Evolutionary conservation across 495 filamentous ascomycete genomes (phyloP), one percentile per base, ranked within the genome.

Genomic region (Recurvomyces mirabilis): DNA sequence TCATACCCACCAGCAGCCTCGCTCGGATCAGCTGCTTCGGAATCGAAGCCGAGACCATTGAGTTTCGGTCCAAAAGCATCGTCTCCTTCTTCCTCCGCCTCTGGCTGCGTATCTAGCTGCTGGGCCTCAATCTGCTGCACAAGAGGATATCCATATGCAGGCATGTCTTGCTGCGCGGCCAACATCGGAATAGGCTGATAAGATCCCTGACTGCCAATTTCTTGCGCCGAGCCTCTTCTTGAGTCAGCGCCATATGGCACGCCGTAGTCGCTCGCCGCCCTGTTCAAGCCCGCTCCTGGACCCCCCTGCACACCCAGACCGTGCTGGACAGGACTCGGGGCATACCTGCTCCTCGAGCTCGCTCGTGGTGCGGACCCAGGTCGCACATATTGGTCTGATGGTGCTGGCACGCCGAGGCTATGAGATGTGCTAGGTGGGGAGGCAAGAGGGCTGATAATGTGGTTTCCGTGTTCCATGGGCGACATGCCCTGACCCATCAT

Each of bases 1-100:
- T 72, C 68, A 49, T 70, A 36, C 11, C 36, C 26, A 22, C 34
- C 40, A 4, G 14, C 21, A 6, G 13, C 30, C 4, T 7, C 32
- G 4, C 30, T 43, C 4, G 22, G 1, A 14, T 34, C 44, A 9
- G 24, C 14, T 1, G 41, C 12, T 15, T 44, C 33, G 17, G 31
- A 24, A 1, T 25, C 41, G 5, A 13, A n/a, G n/a, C n/a, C 18
- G 19, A 38, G 9, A 2, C 39, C 41, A 19, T 43, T 43, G 6
- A 23, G 14, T 15, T 28, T 25, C 15, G 24, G 25, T 3, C 28
- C 24, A 21, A 37, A 32, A 1, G 32, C 47, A 33, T 50, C 47
- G 6, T 17, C 24, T 1, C 13, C 18, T 15, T 45, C 40, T 2
- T 38, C 37, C 17, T 23, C 18, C 10, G 32, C 22, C 14, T 43